Conservation (phyloP, 75 land plant genomes). For the Chamaecyparis obtusa region DNA sequence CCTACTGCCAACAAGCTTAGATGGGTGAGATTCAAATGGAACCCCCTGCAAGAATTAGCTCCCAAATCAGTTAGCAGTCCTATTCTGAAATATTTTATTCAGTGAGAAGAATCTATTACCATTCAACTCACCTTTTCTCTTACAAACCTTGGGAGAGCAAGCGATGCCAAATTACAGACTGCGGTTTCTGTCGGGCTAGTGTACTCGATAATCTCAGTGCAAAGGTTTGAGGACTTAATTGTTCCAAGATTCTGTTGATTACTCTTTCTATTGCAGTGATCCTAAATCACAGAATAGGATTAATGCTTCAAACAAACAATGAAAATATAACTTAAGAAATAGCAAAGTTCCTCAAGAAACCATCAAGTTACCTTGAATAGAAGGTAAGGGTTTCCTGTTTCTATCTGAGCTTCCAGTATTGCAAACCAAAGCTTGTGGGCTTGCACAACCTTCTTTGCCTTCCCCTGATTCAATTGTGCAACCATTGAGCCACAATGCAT, state of each 20-base stretch:
- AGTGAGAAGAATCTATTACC: neutral
- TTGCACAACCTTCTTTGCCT: slow-evolving; percentile 33
- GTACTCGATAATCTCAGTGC: slow-evolving; percentile 47
- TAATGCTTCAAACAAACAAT: neutral
- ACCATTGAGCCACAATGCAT: neutral
- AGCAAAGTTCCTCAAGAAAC: neutral
- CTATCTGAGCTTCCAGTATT: slow-evolving; percentile 43
- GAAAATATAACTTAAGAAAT: neutral
- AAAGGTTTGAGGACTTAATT: slow-evolving; percentile 45
- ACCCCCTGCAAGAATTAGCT: slow-evolving; percentile 22
- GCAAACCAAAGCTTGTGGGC: slow-evolving; percentile 57
- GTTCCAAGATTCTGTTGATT: slow-evolving; percentile 50
- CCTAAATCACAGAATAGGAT: slow-evolving; percentile 15
- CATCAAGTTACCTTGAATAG: slow-evolving; percentile 30
- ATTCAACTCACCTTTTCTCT: slow-evolving; percentile 31
- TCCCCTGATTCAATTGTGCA: slow-evolving; percentile 20
- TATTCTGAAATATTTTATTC: neutral
- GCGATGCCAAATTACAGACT: slow-evolving; percentile 51
- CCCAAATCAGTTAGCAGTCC: neutral
- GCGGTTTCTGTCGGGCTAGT: slow-evolving; percentile 46
- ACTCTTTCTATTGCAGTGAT: slow-evolving; percentile 50
- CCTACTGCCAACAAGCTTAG: slow-evolving; percentile 44
- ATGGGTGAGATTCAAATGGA: slow-evolving; percentile 43
- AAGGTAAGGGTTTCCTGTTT: slow-evolving; percentile 48
- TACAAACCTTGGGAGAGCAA: slow-evolving; percentile 45